A percentile compares a stretch with the other conserved stretches of the same genome.
phyloP scores from a whole-genome alignment of 495 filamentous ascomycete species.

The Lophiostoma macrostomum region DNA sequence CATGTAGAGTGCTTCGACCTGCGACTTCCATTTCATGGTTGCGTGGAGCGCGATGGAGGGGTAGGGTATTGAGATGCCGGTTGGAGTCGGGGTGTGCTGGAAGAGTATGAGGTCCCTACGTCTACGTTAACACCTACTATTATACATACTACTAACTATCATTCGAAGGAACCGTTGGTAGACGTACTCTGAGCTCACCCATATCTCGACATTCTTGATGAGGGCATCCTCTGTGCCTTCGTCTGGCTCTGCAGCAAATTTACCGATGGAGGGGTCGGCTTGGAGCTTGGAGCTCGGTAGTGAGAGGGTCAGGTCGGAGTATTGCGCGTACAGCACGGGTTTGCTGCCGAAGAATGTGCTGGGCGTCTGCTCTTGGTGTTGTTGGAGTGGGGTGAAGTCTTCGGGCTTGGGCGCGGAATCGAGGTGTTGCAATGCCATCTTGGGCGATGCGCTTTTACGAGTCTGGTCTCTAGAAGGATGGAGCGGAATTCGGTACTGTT shows the following conservation, averaged over 20 bases:
- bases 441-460: background rate
- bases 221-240: constrained; percentile 41
- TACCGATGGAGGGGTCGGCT: constrained; percentile 18
- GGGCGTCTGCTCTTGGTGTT: constrained; percentile 83
- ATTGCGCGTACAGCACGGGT: constrained; percentile 76
- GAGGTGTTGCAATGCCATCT: constrained; percentile 28
- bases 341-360: constrained; percentile 74
- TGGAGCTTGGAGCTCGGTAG: constrained; percentile 48
- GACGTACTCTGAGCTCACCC: constrained; percentile 74
- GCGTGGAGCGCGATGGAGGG: constrained; percentile 86
- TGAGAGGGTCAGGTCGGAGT: constrained; percentile 57
- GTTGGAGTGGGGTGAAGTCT: constrained; percentile 68
- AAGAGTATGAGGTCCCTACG: constrained; percentile 68
- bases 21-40: constrained; percentile 59
- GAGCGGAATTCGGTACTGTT: too few relatives aligned
- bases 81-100: constrained; percentile 42
- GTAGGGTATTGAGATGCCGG: constrained; percentile 80
- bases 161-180: constrained; percentile 11
- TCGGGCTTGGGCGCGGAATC: constrained; percentile 45
- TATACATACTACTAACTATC: background rate
- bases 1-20: constrained; percentile 68
- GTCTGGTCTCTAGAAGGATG: background rate
- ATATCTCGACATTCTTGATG: constrained; percentile 61
- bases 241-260: constrained; percentile 16
- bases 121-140: too few relatives aligned